Base-by-base conservation (phyloP, 129 eudicot genomes). In the Tagetes patula region DNA sequence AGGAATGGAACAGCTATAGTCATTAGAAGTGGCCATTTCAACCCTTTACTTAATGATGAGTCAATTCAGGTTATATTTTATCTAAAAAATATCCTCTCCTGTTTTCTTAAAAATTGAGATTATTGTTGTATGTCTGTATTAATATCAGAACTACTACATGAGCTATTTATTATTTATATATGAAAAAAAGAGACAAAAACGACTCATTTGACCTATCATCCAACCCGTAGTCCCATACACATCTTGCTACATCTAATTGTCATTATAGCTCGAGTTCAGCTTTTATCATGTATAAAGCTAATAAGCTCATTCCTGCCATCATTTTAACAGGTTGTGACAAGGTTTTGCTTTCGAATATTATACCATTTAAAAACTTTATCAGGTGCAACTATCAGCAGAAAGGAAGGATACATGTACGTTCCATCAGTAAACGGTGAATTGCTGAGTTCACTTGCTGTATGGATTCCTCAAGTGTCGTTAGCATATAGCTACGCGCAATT, bases 401-500 rank as follows among this genome's bases (percentile, higher is more conserved):
- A 37, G 38, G 56, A 80, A 93, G 98, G 98, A 94, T 94, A 94
- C 98, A 82, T 62, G 98, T 85, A 67, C 80, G 96, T 81, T 94
- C 96, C 86, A 80, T 53, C 50, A 80, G 73, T 56, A 94, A 89
- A 69, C 70, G 90, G 76, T 83, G 88, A 63, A 90, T 84, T 42
- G 96, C 98, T 49, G 96, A 81, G 84, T 94, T 94, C 42, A 94
- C 96, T 79, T 86, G 80, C 73, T 82, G 96, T 77, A 94, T 86
- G 11, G 98, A 94, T 79, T 94, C 98, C 84, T 94, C 98, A 41
- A 94, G 96, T 62, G 93, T 61, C 61, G 98, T 94, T 42, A 94
- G 82, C 75, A 94, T 81, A 79, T 94, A 94, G 88, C 92, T 94
- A 32, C 98, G 81, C 62, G 96, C 96, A 71, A 94, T 86, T 46